Base-by-base conservation (phyloP, 2,329 filamentous ascomycete species). In the Phyllosticta citriasiana region DNA sequence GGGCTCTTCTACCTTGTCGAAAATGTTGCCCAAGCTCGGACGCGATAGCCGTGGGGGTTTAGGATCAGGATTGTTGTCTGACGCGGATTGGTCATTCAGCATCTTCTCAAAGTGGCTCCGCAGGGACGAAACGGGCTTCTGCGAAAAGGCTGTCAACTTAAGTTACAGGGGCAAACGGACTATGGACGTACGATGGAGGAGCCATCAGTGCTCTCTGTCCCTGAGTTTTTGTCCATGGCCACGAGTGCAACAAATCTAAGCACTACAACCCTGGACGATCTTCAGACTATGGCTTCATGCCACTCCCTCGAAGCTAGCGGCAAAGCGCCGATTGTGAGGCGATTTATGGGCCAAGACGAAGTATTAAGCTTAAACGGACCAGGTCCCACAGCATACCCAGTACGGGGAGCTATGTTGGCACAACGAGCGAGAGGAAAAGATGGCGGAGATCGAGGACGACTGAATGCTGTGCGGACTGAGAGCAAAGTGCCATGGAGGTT, bases 101-200 rank as follows among this genome's bases (percentile, higher is more conserved):
- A 93, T 85, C 70, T 87, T 90, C 78, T 94, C 89, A 72, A 93
- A 94, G 68, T 88, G 86, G 65, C 88, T 89, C 64, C 87, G 83
- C 63, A 94, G 79, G 57, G 89, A 92, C 57, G 89, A 94, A 57
- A 94, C 89, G 26, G 90, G 88, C 77, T 86, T 89, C 88, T 91
- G 51, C 14, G 12, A 47, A 25, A 26, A 2, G 27, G 19, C 2
- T 57, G 64, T 71, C 57, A 70, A 65, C 53, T 64, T 52, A 40
- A 26, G 59, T 53, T 62, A 47, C 56, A 30, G 35, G 19, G 24
- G 12, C 58, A 55, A 47, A n/a, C 6, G 40, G 40, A 16, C n/a
- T 16, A n/a, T 47, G 6, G 40, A 47, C 40, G 40, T 47, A 47
- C 40, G 16, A 47, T 47, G 14, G 40, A 91, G 63, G 88, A 87